Evolutionary conservation across 192 early-diverging fungal species (phyloP), one percentile per base, ranked within the genome.

Genomic region (Diversispora epigaea): DNA sequence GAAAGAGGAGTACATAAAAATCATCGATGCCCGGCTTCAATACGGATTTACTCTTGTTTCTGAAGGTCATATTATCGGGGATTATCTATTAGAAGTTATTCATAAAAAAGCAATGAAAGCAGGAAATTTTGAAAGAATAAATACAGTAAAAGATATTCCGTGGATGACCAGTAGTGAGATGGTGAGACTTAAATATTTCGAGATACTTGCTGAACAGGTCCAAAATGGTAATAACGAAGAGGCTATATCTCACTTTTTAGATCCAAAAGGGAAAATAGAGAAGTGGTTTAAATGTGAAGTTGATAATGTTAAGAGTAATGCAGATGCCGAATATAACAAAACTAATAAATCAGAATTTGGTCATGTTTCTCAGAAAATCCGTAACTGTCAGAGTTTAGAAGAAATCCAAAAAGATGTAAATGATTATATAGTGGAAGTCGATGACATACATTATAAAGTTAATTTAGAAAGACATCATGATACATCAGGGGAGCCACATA

Each of bases 121-220:
- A 17, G 74, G 46, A 3, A 76, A 41, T 15, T 0, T 5, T 10
- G 50, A 54, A 55, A 4, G 17, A 55, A 55, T 17, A n/a, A n/a
- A n/a, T n/a, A n/a, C n/a, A n/a, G n/a, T n/a, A n/a, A 70, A 10
- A 11, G n/a, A 70, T 17, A n/a, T 70, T 6, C 2, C 17, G 8
- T 70, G 68, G 68, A 25, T 55, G 40, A 70, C 25, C 1, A 11
- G 15, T 41, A 4, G n/a, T n/a, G n/a, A n/a, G n/a, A n/a, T n/a
- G n/a, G n/a, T n/a, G n/a, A n/a, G n/a, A n/a, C n/a, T n/a, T 41
- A 70, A 70, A 41, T 70, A 70, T 41, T 70, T 70, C 40, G 32
- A 55, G 50, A 55, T 22, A 15, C 39, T 70, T 50, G 68, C 68
- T n/a, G 50, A 70, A 19, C 32, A 70, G 10, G 68, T 70, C 55